Base-by-base conservation (phyloP, 352 stramenopile species). In the Halophytophthora polymorphica region DNA sequence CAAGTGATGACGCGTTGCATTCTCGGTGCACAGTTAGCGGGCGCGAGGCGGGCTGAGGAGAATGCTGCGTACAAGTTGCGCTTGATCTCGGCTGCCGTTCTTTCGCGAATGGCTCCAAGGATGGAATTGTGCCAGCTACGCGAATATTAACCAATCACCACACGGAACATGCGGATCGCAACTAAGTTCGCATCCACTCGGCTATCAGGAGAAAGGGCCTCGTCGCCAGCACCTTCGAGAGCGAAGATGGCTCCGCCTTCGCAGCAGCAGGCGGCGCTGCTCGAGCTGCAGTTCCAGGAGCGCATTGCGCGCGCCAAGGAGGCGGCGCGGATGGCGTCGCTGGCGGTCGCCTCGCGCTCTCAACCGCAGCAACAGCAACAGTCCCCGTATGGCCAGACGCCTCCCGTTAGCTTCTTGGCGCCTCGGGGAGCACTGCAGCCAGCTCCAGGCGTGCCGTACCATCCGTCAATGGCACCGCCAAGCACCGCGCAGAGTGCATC, bases 271-370 rank as follows among this genome's bases (percentile, higher is more conserved):
- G 61, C 61, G 7, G 31, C 42, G 38, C 46, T 56, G 47, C 38
- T 71, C 12, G 58, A 71, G 63, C 58, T 61, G 50, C 55, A 73
- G 31, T 83, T 86, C 68, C 68, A 85, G 48, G 60, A 69, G 45
- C 73, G 69, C 28, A 84, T 85, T 25, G 73, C 73, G 5, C 63
- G 75, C 42, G 73, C 73, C 29, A 79, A 83, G 41, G 69, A 82
- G 34, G 68, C 73, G 3, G 73, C 71, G 29, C 73, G 76, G 5
- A 50, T 87, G 45, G 63, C 76, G 21, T 81, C 76, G 6, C 68
- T 83, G 34, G 69, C 71, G 6, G 71, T 64, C 6, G 39, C 57
- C 23, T 35, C 66, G 13, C 74, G 71, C 0, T 43, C 31, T 14
- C 41, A 49, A 21, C n/a, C 35, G 23, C 10, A 43, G 28, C 42